These are phyloP conservation scores for Globisporangium alternatum DNA, from an alignment of 352 stramenopile genomes.

Conservation along the genomic window DNA sequence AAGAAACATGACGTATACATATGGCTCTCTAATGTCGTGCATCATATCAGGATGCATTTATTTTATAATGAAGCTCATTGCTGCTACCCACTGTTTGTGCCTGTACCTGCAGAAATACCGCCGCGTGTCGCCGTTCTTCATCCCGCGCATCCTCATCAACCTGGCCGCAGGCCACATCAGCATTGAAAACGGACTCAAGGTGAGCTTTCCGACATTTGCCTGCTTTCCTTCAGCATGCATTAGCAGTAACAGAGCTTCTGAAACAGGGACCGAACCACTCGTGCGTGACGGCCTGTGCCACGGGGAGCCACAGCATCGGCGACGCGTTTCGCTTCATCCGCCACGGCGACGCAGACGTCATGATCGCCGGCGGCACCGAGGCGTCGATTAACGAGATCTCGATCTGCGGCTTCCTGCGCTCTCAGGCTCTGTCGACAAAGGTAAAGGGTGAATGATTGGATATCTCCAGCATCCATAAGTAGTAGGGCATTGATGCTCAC, in stretches of 20 bases:
- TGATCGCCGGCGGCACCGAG: slow-evolving; percentile 96
- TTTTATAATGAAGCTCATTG: neutral
- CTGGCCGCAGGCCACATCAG: slow-evolving; percentile 90
- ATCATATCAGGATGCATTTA: too few relatives aligned
- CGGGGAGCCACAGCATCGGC: slow-evolving; percentile 95
- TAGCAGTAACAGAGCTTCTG: neutral
- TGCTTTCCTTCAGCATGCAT: too few relatives aligned
- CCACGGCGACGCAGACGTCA: slow-evolving; percentile 90
- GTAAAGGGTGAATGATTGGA: slow-evolving; percentile 21
- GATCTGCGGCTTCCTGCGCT: slow-evolving; percentile 93
- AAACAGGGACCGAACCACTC: slow-evolving; percentile 94
- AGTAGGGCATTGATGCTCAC: neutral
- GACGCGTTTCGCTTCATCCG: slow-evolving; percentile 92
- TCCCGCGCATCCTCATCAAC: slow-evolving; percentile 93
- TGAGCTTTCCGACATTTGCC: slow-evolving; percentile 9
- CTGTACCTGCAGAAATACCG: slow-evolving; percentile 62
- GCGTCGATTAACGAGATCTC: slow-evolving; percentile 92
- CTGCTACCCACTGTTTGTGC: neutral
- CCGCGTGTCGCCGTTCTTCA: slow-evolving; percentile 92
- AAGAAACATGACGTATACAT: neutral
- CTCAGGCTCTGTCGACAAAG: slow-evolving; percentile 94
- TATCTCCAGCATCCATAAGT: neutral
- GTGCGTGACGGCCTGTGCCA: slow-evolving; percentile 96
- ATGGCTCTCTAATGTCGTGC: too few relatives aligned
- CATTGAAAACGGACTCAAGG: slow-evolving; percentile 90